Base-by-base conservation (phyloP, 2,329 filamentous ascomycete species). In the Diaporthe amygdali region DNA sequence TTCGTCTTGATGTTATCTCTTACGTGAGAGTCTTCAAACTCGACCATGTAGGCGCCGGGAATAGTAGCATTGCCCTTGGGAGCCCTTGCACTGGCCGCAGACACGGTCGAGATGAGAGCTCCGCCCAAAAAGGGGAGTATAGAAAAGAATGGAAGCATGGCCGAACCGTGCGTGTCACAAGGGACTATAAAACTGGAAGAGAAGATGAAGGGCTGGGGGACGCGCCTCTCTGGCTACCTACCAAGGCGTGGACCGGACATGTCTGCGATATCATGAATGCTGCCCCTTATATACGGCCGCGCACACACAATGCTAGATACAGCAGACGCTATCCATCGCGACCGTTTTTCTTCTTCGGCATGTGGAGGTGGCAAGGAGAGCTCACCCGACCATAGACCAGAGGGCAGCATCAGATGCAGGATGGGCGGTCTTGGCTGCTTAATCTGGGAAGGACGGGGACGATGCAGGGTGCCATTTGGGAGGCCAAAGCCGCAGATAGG, bases 11-110 rank as follows among this genome's bases (percentile, higher is more conserved):
- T 54, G n/a, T n/a, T 7, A 55, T 49, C 4, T 37, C 70, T 44
- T 39, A 74, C 72, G 55, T 64, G 61, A 56, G 66, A 56, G 7
- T 70, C 75, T 10, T 72, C 68, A 20, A 77, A 75, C 61, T 77
- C 76, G 55, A 77, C 76, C 25, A 77, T 75, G 68, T 74, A 73
- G 30, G 70, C 67, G 41, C 70, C 70, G n/a, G 70, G 59, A 25
- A 63, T 55, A 49, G 59, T 64, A 34, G 44, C 44, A 34, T 64
- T 64, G 2, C 44, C 32, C 59, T 64, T 64, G 30, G 59, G 41
- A 27, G 59, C 59, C 59, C 59, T 49, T 5, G 17, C 41, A 14
- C 30, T 8, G 20, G 59, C 44, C n/a, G 59, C 59, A 47, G 59
- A 34, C 44, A 64, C 59, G 30, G 59, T 49, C 20, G 59, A 49